Evolutionary conservation across 768 basidiomycete genomes (phyloP).

Genomic region (Tephrocybe sp.): DNA sequence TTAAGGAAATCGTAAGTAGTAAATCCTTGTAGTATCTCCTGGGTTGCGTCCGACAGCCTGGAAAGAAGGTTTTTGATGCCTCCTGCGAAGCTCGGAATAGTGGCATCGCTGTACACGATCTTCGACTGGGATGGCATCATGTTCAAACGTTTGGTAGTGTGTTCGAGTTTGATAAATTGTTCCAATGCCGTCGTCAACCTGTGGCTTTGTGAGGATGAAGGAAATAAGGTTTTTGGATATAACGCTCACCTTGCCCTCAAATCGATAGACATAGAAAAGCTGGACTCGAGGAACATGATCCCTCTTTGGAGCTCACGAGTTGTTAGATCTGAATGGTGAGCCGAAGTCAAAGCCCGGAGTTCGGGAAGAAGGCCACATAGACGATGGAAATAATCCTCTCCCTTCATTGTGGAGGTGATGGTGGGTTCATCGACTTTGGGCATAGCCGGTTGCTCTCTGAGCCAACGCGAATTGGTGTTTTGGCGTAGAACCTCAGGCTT

Average conservation of each 20-base stretch:
- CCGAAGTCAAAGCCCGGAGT: conserved; percentile 56
- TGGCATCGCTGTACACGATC: conserved; percentile 8
- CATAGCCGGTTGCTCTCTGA: conserved; percentile 58
- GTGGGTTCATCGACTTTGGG: conserved; percentile 19
- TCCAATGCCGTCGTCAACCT: conserved; percentile 29
- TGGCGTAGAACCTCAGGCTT: conserved; percentile 65
- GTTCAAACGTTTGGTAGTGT: conserved; percentile 23
- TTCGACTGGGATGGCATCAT: conserved; percentile 17
- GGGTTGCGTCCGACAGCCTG: conserved; percentile 31
- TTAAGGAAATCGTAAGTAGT: conserved; percentile 29
- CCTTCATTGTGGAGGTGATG: conserved; percentile 30
- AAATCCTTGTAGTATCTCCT: conserved; percentile 35
- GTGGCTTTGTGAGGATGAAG: conserved; percentile 4
- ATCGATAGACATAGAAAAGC: conserved; percentile 64
- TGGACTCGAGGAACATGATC: conserved; percentile 73
- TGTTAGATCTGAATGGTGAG: conserved; percentile 78
- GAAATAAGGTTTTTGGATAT: neutral
- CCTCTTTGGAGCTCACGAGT: conserved; percentile 88
- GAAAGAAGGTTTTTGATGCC: conserved; percentile 25
- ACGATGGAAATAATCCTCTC: conserved; percentile 63
- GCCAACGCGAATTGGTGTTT: conserved; percentile 55
- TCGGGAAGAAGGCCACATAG: conserved; percentile 63
- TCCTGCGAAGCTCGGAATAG: conserved; percentile 14
- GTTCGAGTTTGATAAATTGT: conserved; percentile 21
- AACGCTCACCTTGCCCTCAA: conserved; percentile 59